A percentile compares a stretch with the other conserved stretches of the same genome.
These are phyloP conservation scores for Ogataea populi-albae DNA, from an alignment of 805 yeast species.

Conservation along the genomic window DNA sequence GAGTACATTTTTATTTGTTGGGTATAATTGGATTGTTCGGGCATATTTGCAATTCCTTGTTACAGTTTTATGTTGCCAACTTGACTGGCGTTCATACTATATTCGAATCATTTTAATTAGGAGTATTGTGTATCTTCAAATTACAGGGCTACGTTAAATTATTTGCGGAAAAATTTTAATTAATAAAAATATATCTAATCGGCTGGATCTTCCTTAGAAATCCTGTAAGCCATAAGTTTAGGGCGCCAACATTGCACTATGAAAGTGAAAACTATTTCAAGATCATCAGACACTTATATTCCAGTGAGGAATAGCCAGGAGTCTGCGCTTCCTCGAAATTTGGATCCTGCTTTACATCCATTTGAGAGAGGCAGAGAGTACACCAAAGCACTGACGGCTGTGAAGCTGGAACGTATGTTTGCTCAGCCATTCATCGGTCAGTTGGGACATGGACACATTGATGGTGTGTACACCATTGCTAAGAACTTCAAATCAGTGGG, in stretches of 20 bases:
- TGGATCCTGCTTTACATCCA: conserved; percentile 93
- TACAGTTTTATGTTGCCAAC: too few relatives aligned
- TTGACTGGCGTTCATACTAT: too few relatives aligned
- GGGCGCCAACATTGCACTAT: conserved; percentile 24
- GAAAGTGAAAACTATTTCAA: conserved; percentile 85
- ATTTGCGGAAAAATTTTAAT: too few relatives aligned
- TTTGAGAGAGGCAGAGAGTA: conserved; percentile 97
- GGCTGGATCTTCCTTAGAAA: too few relatives aligned
- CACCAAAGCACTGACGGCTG: conserved; percentile 90
- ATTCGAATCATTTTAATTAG: too few relatives aligned
- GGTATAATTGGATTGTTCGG: too few relatives aligned
- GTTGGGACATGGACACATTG: conserved; percentile 90
- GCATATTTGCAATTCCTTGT: too few relatives aligned
- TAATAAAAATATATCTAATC: too few relatives aligned
- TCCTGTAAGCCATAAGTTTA: background rate
- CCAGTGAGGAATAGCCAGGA: conserved; percentile 92
- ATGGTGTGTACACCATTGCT: conserved; percentile 87
- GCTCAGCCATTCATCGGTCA: conserved; percentile 97
- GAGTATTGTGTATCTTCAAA: too few relatives aligned
- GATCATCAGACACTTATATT: conserved; percentile 89
- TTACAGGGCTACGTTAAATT: too few relatives aligned
- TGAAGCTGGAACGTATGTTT: conserved; percentile 93
- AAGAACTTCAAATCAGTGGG: conserved; percentile 68
- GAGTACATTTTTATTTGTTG: too few relatives aligned
- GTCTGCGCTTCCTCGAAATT: conserved; percentile 79